Evolutionary conservation across 192 early-diverging fungal genomes (phyloP).

Genomic region (Podila clonocystis): DNA sequence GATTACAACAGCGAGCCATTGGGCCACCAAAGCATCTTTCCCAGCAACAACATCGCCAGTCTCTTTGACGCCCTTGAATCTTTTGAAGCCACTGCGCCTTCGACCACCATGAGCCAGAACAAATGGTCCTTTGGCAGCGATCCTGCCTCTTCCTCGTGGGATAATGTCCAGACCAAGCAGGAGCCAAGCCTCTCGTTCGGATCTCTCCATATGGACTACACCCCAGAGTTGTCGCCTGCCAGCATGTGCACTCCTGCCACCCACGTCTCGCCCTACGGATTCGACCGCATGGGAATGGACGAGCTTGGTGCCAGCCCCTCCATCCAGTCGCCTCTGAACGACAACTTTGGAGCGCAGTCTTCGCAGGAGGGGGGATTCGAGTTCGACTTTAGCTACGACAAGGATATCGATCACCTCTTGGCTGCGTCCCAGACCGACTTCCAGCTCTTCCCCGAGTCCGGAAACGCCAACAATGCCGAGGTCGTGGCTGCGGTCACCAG

Average conservation of each 20-base stretch:
- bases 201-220: constrained; percentile 14
- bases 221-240: constrained; percentile 43
- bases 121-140: background rate
- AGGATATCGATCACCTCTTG: background rate
- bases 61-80: constrained; percentile 1
- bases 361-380: constrained; percentile 41
- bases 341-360: constrained; percentile 22
- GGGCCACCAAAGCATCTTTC: constrained; percentile 1
- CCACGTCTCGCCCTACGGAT: constrained; percentile 14
- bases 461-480: background rate
- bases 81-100: background rate
- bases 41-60: constrained; percentile 24
- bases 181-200: background rate
- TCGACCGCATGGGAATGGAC: constrained; percentile 27
- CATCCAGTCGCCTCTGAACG: constrained; percentile 20
- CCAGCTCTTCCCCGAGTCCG: constrained; percentile 20
- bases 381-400: constrained; percentile 15
- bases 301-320: constrained; percentile 34
- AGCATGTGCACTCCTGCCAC: constrained; percentile 31
- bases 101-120: background rate
- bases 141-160: constrained; percentile 17
- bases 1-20: constrained; percentile 6
- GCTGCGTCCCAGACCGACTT: constrained; percentile 27
- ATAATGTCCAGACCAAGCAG: constrained; percentile 12
- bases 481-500: constrained; percentile 6